Percentiles rank a stretch among this genome's conserved stretches.
Conservation (phyloP, 1,284 basidiomycete genomes). For the Cutaneotrichosporon mucoides region DNA sequence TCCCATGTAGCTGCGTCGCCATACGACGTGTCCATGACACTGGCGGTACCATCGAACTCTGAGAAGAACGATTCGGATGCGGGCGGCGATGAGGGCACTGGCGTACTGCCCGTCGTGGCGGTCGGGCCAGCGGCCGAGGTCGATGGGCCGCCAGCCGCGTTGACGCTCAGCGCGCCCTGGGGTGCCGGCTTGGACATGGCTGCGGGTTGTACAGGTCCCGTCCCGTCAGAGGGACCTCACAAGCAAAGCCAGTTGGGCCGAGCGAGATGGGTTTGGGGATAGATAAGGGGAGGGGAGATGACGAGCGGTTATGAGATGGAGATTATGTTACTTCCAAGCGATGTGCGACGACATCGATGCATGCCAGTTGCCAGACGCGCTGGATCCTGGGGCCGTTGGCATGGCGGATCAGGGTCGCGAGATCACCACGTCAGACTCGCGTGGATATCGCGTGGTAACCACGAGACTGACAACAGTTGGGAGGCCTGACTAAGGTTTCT, state of each 20-base stretch:
- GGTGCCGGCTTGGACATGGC: constrained; percentile 30
- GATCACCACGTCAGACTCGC: too few species aligned
- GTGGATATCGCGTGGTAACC: too few species aligned
- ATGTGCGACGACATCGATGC: too few species aligned
- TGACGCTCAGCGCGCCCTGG: neutral
- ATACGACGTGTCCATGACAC: constrained; percentile 35
- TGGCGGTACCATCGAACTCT: constrained; percentile 44
- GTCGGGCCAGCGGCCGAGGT: neutral
- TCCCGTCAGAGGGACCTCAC: neutral
- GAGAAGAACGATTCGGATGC: constrained; percentile 45
- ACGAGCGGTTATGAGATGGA: neutral
- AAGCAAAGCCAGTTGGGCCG: neutral
- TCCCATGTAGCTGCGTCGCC: constrained; percentile 32
- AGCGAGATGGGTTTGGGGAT: too few species aligned
- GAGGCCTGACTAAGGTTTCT: too few species aligned
- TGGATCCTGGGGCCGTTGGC: too few species aligned
- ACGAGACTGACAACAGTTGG: too few species aligned
- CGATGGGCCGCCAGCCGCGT: neutral
- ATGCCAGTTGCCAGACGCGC: too few species aligned
- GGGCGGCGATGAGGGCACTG: constrained; percentile 39
- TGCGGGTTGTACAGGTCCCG: neutral
- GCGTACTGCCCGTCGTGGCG: constrained; percentile 12
- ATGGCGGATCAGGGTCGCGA: too few species aligned
- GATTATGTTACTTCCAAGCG: neutral
- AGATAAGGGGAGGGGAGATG: neutral